Percentiles rank a stretch among this genome's conserved stretches.
Conservation (phyloP, 768 basidiomycete genomes). For the Crucibulum laeve region DNA sequence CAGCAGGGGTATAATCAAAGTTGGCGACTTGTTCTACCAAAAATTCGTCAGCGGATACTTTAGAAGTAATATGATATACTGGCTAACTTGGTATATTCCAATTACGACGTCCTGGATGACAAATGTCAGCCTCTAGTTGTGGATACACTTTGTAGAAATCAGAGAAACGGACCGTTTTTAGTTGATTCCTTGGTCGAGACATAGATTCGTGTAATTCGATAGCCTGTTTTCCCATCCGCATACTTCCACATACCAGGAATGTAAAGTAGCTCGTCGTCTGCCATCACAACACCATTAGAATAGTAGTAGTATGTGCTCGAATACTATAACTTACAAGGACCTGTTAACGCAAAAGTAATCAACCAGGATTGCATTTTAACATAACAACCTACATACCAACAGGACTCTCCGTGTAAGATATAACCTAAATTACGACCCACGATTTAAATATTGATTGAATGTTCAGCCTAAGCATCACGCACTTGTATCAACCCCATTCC, state of each 20-base stretch:
- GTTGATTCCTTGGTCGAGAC: slow-evolving; percentile 25
- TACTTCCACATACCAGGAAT: slow-evolving; percentile 29
- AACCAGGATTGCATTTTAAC: not conserved
- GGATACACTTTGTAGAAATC: not conserved
- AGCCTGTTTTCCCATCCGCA: slow-evolving; percentile 14
- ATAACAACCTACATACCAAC: slow-evolving; percentile 17
- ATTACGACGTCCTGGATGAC: slow-evolving; percentile 21
- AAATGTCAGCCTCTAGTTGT: not conserved
- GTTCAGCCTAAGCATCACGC: slow-evolving; percentile 1
- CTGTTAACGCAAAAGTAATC: slow-evolving; percentile 6
- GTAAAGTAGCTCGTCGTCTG: slow-evolving; percentile 30
- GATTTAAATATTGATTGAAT: not conserved
- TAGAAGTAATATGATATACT: not conserved
- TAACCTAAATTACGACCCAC: slow-evolving; percentile 12
- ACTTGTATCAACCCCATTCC: slow-evolving; percentile 22
- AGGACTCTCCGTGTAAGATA: slow-evolving; percentile 25
- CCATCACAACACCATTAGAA: not conserved
- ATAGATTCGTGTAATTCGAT: slow-evolving; percentile 28
- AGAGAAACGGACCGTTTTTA: slow-evolving; percentile 17
- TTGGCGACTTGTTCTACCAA: slow-evolving; percentile 22
- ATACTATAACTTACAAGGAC: slow-evolving; percentile 16
- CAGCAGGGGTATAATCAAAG: slow-evolving; percentile 16
- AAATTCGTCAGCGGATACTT: not conserved
- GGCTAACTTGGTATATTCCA: slow-evolving; percentile 30
- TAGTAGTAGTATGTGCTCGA: not conserved